Evolutionary conservation across 2,329 filamentous ascomycete genomes (phyloP).

Genomic region (Chaetomiaceae sp.): DNA sequence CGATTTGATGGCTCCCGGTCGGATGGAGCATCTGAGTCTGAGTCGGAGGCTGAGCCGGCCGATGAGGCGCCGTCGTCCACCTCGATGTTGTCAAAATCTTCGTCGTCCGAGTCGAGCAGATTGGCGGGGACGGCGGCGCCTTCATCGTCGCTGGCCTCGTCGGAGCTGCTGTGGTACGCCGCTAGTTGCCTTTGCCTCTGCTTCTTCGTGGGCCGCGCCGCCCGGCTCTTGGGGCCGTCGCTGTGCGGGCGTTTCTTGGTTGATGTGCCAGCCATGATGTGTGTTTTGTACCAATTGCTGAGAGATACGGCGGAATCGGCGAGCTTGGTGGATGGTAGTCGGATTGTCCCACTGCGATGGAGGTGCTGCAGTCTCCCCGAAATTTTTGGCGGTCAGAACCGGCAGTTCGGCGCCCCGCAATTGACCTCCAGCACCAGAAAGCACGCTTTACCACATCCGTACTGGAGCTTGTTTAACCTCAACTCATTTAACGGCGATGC

Average conservation of each 20-base stretch:
- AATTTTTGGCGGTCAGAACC: slow-evolving; percentile 25
- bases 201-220: slow-evolving; percentile 43
- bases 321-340: too few species aligned
- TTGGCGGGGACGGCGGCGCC: slow-evolving; percentile 37
- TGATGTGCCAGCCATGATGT: slow-evolving; percentile 27
- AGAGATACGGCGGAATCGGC: slow-evolving; percentile 3
- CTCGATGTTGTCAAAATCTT: slow-evolving; percentile 48
- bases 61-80: slow-evolving; percentile 43
- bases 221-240: slow-evolving; percentile 28
- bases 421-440: too few species aligned
- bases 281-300: slow-evolving; percentile 8
- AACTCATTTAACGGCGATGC: too few species aligned
- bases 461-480: too few species aligned
- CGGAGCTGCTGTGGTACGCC: slow-evolving; percentile 47
- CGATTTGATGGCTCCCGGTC: slow-evolving; percentile 26
- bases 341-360: too few species aligned
- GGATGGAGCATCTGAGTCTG: slow-evolving; percentile 31
- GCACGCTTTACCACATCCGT: too few species aligned
- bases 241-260: slow-evolving; percentile 31
- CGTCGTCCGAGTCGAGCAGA: slow-evolving; percentile 51
- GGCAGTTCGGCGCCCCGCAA: slow-evolving; percentile 16
- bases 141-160: slow-evolving; percentile 39
- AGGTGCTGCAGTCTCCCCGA: slow-evolving; percentile 14
- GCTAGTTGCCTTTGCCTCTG: slow-evolving; percentile 43
- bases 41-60: slow-evolving; percentile 32